phyloP scores from a whole-genome alignment of 345 rosid genomes.

The Microcos paniculata region DNA sequence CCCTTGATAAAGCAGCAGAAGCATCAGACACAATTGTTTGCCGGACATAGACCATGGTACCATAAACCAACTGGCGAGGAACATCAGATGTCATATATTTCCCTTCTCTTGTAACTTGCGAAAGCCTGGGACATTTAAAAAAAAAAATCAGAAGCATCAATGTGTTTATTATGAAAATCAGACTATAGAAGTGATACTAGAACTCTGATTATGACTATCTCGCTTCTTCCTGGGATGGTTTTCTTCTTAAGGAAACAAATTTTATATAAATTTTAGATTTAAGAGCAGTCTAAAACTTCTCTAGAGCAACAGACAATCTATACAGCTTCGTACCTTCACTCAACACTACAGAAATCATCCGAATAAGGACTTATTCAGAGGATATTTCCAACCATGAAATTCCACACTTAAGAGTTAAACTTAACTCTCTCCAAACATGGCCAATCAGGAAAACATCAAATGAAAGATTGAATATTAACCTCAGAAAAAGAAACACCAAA shows the following conservation, averaged over 20 bases:
- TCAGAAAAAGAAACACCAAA: background rate
- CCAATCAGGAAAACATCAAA: background rate
- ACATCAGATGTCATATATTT: constrained; percentile 74
- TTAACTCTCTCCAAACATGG: background rate
- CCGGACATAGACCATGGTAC: constrained; percentile 93
- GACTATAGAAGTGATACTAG: background rate
- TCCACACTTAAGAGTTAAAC: background rate
- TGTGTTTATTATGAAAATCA: background rate
- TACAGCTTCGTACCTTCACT: background rate
- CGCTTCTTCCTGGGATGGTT: background rate
- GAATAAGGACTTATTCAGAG: constrained; percentile 5
- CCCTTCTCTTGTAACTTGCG: constrained; percentile 91
- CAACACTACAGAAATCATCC: background rate
- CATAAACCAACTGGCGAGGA: constrained; percentile 87
- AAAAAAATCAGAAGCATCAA: constrained; percentile 24
- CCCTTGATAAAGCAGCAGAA: constrained; percentile 78
- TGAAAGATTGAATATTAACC: background rate
- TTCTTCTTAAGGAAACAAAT: background rate
- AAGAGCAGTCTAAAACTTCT: background rate
- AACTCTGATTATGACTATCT: background rate
- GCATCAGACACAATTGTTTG: constrained; percentile 90
- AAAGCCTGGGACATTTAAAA: constrained; percentile 55
- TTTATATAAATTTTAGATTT: background rate
- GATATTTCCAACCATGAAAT: background rate
- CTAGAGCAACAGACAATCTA: background rate